These are phyloP conservation scores for Brettanomyces naardenensis DNA, from an alignment of 805 yeast genomes.

Conservation along the genomic window DNA sequence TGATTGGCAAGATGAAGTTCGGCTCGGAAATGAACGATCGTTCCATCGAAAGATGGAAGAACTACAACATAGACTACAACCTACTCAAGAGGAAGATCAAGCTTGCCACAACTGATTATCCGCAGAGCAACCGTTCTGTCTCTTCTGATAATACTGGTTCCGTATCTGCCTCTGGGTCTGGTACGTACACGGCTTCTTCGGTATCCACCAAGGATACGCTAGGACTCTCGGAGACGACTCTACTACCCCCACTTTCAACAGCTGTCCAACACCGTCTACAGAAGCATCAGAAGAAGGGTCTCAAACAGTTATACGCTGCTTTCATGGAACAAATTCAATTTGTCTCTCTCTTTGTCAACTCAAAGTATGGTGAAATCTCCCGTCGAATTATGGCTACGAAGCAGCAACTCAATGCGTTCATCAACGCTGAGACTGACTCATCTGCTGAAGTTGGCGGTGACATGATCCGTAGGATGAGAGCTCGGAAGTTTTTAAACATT, in stretches of 20 bases:
- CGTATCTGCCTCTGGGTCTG: conserved; percentile 1
- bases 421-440: conserved; percentile 6
- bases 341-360: conserved; percentile 52
- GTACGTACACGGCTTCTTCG: conserved; percentile 2
- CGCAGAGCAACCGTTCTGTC: conserved; percentile 7
- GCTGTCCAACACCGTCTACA: conserved; percentile 6
- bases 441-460: conserved; percentile 1
- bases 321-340: conserved; percentile 54
- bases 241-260: conserved; percentile 2
- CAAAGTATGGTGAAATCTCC: conserved; percentile 64
- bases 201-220: not conserved
- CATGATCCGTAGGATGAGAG: conserved; percentile 13
- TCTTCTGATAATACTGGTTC: conserved; percentile 12
- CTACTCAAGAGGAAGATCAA: conserved; percentile 62
- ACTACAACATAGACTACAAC: conserved; percentile 77
- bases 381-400: conserved; percentile 30
- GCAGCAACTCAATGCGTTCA: conserved; percentile 19
- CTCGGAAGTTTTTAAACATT: conserved; percentile 17
- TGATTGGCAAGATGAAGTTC: conserved; percentile 88
- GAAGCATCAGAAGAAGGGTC: conserved; percentile 13
- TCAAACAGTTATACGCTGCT: conserved; percentile 31
- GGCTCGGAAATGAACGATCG: conserved; percentile 67
- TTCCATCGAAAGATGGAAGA: conserved; percentile 84
- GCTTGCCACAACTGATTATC: conserved; percentile 36
- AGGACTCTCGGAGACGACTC: conserved; percentile 2